Evolutionary conservation across 148 eudicot genomes (phyloP).

Genomic region (Persicaria maculosa): DNA sequence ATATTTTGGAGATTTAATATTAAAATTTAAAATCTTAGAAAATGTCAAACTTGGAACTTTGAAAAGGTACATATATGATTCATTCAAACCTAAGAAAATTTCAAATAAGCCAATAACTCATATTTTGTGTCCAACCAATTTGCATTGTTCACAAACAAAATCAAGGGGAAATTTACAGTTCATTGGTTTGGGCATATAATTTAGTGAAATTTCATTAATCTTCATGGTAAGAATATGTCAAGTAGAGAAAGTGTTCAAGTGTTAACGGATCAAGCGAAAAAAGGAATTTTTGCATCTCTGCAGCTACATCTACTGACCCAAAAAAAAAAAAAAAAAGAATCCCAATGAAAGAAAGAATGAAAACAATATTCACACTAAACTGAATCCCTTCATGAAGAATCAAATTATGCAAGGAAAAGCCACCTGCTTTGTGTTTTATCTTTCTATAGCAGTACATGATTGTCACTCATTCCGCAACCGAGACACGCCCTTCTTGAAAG

Average conservation of each 20-base stretch:
- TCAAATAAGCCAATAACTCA: background rate
- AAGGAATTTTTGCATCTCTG: background rate
- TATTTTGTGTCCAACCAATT: background rate
- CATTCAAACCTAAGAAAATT: background rate
- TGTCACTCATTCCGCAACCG: background rate
- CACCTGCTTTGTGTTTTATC: constrained; percentile 4
- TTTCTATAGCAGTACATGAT: constrained; percentile 7
- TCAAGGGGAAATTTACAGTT: background rate
- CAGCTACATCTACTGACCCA: background rate
- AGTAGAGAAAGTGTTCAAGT: background rate
- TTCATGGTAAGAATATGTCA: background rate
- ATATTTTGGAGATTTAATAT: no score
- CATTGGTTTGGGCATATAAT: background rate
- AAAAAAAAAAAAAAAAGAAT: no score
- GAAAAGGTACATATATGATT: background rate
- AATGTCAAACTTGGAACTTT: background rate
- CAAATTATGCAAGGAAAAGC: constrained; percentile 8
- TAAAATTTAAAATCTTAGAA: background rate
- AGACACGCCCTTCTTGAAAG: background rate
- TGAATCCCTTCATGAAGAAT: constrained; percentile 8
- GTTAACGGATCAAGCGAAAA: background rate
- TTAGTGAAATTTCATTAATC: background rate
- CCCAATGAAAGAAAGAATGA: constrained; percentile 7
- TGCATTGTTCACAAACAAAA: background rate
- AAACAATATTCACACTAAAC: constrained; percentile 12